These are phyloP conservation scores for Neolentinus lepideus DNA, from an alignment of 1,284 basidiomycete species.

Conservation along the genomic window DNA sequence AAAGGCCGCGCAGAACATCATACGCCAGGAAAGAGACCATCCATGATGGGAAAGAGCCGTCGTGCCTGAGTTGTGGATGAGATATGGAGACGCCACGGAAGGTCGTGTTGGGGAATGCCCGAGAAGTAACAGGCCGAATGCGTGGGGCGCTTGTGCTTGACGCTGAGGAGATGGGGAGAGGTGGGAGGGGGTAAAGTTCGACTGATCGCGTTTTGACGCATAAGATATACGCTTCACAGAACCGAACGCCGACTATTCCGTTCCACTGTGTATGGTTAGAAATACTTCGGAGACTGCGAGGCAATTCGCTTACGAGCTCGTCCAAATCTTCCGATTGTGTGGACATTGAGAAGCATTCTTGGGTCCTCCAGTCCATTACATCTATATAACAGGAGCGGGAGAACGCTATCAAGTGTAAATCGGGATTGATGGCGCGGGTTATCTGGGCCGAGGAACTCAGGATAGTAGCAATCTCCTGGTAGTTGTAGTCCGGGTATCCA, in stretches of 20 bases:
- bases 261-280: conserved; percentile 42
- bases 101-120: conserved; percentile 27
- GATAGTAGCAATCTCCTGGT: conserved; percentile 11
- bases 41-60: neutral
- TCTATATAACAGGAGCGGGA: conserved; percentile 22
- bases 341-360: conserved; percentile 13
- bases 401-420: conserved; percentile 20
- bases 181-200: conserved; percentile 34
- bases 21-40: conserved; percentile 33
- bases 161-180: conserved; percentile 9
- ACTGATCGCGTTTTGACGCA: conserved; percentile 42
- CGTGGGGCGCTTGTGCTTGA: neutral
- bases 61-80: conserved; percentile 1
- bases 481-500: conserved; percentile 7
- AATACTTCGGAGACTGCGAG: too few relatives aligned
- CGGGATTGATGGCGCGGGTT: conserved; percentile 27
- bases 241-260: conserved; percentile 35
- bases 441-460: conserved; percentile 13
- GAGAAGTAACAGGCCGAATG: conserved; percentile 12
- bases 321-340: conserved; percentile 18
- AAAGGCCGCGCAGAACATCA: conserved; percentile 46
- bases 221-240: conserved; percentile 40
- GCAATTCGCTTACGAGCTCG: conserved; percentile 23
- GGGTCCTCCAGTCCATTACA: conserved; percentile 25
- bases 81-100: conserved; percentile 39